phyloP scores from a whole-genome alignment of 768 basidiomycete genomes.

The Tricholoma furcatifolium region DNA sequence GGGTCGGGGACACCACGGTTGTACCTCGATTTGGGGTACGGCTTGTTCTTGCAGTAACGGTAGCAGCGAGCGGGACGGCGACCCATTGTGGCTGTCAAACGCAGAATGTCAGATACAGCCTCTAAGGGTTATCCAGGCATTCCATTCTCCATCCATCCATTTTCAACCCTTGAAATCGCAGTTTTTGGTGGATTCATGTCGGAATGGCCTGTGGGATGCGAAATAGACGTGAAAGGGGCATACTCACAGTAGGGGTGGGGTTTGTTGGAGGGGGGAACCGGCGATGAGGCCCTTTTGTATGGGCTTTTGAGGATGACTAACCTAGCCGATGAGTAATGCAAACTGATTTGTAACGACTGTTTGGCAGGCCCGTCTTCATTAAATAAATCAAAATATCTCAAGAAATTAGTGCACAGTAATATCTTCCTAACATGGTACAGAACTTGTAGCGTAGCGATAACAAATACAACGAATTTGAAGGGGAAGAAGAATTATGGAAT shows the following conservation, averaged over 20 bases:
- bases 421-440: too few species aligned
- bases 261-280: background rate
- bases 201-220: background rate
- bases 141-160: slow-evolving; percentile 12
- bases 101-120: background rate
- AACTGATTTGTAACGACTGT: slow-evolving; percentile 4
- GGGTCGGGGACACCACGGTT: slow-evolving; percentile 98
- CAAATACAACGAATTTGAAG: too few species aligned
- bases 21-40: slow-evolving; percentile 92
- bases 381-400: too few species aligned
- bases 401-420: too few species aligned
- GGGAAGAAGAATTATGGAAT: slow-evolving; percentile 2
- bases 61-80: slow-evolving; percentile 98
- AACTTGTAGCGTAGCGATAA: too few species aligned
- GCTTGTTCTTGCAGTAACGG: slow-evolving; percentile 99
- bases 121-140: slow-evolving; percentile 18
- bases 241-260: slow-evolving; percentile 14
- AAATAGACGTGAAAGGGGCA: slow-evolving; percentile 3
- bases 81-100: slow-evolving; percentile 61
- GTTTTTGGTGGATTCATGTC: background rate
- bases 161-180: background rate
- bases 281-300: slow-evolving; percentile 17
- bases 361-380: too few species aligned
- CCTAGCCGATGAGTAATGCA: slow-evolving; percentile 15
- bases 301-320: slow-evolving; percentile 17